Base-by-base conservation (phyloP, 139 green algal species). In the Chlorella sorokiniana region DNA sequence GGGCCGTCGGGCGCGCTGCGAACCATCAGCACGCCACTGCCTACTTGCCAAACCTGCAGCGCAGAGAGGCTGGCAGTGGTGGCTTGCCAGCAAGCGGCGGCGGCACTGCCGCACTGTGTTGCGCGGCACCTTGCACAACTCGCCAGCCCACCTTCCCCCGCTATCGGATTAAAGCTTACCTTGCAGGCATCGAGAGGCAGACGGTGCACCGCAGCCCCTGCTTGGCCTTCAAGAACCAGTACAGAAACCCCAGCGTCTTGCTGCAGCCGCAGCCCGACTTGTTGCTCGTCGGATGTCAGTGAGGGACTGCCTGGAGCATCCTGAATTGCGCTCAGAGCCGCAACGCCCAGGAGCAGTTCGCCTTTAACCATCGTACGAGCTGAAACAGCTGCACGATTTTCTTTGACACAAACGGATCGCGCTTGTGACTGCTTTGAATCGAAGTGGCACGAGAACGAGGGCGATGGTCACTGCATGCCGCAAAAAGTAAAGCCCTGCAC, bases 41-140 rank as follows among this genome's bases (percentile, higher is more conserved):
- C 41, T 54, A 54, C 73, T 16, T 61, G 73, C 73, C 52, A 79
- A 8, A 79, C 73, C 73, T 79, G 72, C 42, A 61, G 14, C 25
- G 10, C 16, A 18, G 37, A 4, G 20, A n/a, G 22, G 25, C 16
- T 37, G 61, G 48, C 14, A 16, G 48, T 11, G 48, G 48, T 16
- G 48, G 48, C 48, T 59, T 25, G 16, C 48, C 48, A 59, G 48
- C 48, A 16, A 59, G 48, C n/a, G n/a, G n/a, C n/a, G n/a, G n/a
- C n/a, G n/a, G n/a, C n/a, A n/a, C n/a, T n/a, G n/a, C n/a, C n/a
- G n/a, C n/a, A n/a, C n/a, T n/a, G n/a, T n/a, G n/a, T n/a, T n/a
- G n/a, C n/a, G n/a, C n/a, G n/a, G n/a, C n/a, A n/a, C n/a, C n/a
- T n/a, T n/a, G n/a, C n/a, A n/a, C n/a, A n/a, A n/a, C n/a, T n/a